Percentiles rank a stretch among this genome's conserved stretches.
Evolutionary conservation across 768 basidiomycete genomes (phyloP).

Genomic region (Leccinum uliginosum): DNA sequence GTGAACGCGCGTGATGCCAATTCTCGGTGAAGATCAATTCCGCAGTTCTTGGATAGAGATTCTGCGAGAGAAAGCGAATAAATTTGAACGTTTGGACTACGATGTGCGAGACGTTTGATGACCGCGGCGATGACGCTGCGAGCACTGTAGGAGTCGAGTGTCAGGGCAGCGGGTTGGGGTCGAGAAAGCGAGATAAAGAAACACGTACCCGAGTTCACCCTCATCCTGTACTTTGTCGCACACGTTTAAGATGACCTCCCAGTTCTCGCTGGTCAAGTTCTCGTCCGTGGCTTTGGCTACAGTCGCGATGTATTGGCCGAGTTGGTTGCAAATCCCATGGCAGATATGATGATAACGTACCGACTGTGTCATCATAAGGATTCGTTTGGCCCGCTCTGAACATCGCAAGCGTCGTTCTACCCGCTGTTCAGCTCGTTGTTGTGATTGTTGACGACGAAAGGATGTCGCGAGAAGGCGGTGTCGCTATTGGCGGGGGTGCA

Average conservation of each 20-base stretch:
- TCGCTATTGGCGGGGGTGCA: constrained; percentile 14
- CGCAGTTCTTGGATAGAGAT: constrained; percentile 88
- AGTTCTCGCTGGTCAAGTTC: constrained; percentile 90
- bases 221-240: constrained; percentile 96
- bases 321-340: constrained; percentile 7
- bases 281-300: constrained; percentile 98
- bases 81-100: constrained; percentile 95
- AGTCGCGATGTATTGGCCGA: background rate
- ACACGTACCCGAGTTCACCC: constrained; percentile 71
- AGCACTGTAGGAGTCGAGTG: constrained; percentile 52
- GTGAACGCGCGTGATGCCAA: constrained; percentile 90
- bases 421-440: constrained; percentile 7
- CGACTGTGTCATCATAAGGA: constrained; percentile 88
- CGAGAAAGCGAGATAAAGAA: background rate
- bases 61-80: constrained; percentile 88
- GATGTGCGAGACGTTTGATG: constrained; percentile 87
- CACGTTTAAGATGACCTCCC: constrained; percentile 91
- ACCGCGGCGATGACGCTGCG: constrained; percentile 80
- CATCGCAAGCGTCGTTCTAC: constrained; percentile 39
- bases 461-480: constrained; percentile 29
- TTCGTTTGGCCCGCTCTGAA: constrained; percentile 66
- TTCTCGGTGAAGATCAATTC: constrained; percentile 75
- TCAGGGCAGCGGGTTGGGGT: constrained; percentile 15
- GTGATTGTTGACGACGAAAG: constrained; percentile 14
- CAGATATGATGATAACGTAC: constrained; percentile 44